Evolutionary conservation across 1,139 yeast species (phyloP).

Genomic region (Pneumocystis wakefieldiae): DNA sequence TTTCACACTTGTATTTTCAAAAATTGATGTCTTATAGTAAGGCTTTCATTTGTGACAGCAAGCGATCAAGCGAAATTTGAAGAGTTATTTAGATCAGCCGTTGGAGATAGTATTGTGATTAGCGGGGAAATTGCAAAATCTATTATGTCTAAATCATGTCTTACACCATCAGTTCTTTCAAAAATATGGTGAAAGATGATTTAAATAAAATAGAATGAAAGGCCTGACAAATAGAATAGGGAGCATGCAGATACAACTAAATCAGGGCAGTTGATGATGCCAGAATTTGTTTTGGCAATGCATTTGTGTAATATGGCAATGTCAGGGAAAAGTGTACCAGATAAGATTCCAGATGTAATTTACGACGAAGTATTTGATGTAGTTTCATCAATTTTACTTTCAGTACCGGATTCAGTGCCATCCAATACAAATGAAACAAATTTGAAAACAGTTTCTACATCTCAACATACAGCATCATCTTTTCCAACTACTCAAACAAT

Average conservation of each 20-base stretch:
- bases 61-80: constrained; percentile 79
- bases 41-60: constrained; percentile 71
- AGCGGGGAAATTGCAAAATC: constrained; percentile 66
- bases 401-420: neutral
- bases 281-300: constrained; percentile 88
- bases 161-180: constrained; percentile 61
- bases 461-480: constrained; percentile 4
- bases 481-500: constrained; percentile 16
- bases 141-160: constrained; percentile 65
- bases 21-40: constrained; percentile 35
- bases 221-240: neutral
- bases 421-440: neutral
- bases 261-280: constrained; percentile 73
- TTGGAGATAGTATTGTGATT: constrained; percentile 43
- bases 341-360: constrained; percentile 53
- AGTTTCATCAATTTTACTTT: constrained; percentile 73
- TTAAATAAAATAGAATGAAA: neutral
- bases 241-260: constrained; percentile 65
- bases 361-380: constrained; percentile 71
- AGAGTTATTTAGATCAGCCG: constrained; percentile 39
- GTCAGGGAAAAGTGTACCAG: constrained; percentile 66
- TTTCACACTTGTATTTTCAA: neutral
- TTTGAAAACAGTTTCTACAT: neutral
- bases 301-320: constrained; percentile 69
- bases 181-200: constrained; percentile 54